phyloP scores from a whole-genome alignment of 2,329 filamentous ascomycete genomes.

The Lecanicillium sp. region DNA sequence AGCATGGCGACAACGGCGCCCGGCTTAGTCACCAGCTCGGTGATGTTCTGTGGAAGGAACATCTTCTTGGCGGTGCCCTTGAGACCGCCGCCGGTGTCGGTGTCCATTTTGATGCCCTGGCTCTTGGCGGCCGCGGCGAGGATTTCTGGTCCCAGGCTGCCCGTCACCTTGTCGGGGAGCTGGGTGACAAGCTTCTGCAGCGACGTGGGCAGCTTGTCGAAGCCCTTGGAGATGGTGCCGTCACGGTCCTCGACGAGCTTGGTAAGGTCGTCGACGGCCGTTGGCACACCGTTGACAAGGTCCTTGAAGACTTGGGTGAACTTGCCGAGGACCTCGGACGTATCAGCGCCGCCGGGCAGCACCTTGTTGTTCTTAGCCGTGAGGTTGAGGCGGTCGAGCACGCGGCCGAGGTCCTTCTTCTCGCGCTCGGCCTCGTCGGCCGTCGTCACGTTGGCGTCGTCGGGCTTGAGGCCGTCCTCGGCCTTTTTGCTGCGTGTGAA shows the following conservation, averaged over 20 bases:
- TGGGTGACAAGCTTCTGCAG: conserved; percentile 82
- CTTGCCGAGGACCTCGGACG: conserved; percentile 57
- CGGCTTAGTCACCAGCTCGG: conserved; percentile 77
- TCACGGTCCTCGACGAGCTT: conserved; percentile 55
- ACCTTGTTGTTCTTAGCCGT: conserved; percentile 79
- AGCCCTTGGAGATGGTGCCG: conserved; percentile 52
- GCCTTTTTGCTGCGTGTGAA: conserved; percentile 35
- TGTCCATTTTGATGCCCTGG: conserved; percentile 55
- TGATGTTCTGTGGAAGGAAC: conserved; percentile 64
- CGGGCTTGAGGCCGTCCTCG: conserved; percentile 27
- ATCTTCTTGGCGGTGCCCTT: conserved; percentile 60
- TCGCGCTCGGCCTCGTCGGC: conserved; percentile 41
- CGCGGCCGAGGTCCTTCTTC: conserved; percentile 66
- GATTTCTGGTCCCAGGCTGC: conserved; percentile 71
- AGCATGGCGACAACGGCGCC: conserved; percentile 81
- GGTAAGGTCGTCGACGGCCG: conserved; percentile 84
- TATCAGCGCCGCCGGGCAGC: conserved; percentile 49
- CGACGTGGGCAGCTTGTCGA: conserved; percentile 65
- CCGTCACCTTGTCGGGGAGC: conserved; percentile 75
- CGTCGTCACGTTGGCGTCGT: conserved; percentile 23
- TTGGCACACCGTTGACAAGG: conserved; percentile 84
- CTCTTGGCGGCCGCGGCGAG: conserved; percentile 73
- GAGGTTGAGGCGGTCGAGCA: conserved; percentile 81
- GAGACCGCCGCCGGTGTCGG: conserved; percentile 50
- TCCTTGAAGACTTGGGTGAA: conserved; percentile 93